Base-by-base conservation (phyloP, 768 basidiomycete species). In the Chalciporus pseudorubinellus region DNA sequence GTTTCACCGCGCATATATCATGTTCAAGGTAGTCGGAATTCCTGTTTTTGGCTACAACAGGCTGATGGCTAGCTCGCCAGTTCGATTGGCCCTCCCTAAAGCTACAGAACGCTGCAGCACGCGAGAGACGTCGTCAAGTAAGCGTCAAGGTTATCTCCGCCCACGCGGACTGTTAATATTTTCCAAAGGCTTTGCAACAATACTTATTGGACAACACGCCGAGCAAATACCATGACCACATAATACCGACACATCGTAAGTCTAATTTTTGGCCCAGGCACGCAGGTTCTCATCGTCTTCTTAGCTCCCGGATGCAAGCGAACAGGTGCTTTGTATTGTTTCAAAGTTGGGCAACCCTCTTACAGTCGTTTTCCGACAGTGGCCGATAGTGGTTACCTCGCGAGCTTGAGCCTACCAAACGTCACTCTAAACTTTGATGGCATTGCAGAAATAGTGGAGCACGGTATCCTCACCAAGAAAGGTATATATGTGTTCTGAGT, bases 221-320 rank as follows among this genome's bases (percentile, higher is more conserved):
- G 0, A 74, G 75, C 55, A 72, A 77, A 49, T 74, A 80, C 53
- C 64, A 70, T 31, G 63, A 72, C 19, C 62, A 71, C 39, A 63
- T 87, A 43, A 77, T 76, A 48, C 84, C 84, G 4, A 66, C 69
- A 10, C 81, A 79, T 69, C 69, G 82, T 80, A 60, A 39, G 78
- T 51, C 20, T 31, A 7, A 21, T 14, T 22, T 11, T 29, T 24
- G 21, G 22, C 44, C 13, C 34, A 29, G 20, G 10, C 1, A 6
- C 13, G 12, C n/a, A 21, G 38, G 9, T 29, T 48, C 12, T 51
- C 12, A 21, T 42, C 4, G 6, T 22, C 16, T 10, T 39, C 6
- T 26, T 29, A 82, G 83, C 78, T 31, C 76, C 79, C 26, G 84
- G 84, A 19, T 85, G 83, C 62, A 85, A 84, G 64, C 75, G 85